Evolutionary conservation across 768 basidiomycete genomes (phyloP), one percentile per base, ranked within the genome.

Genomic region (Gautieria morchelliformis): DNA sequence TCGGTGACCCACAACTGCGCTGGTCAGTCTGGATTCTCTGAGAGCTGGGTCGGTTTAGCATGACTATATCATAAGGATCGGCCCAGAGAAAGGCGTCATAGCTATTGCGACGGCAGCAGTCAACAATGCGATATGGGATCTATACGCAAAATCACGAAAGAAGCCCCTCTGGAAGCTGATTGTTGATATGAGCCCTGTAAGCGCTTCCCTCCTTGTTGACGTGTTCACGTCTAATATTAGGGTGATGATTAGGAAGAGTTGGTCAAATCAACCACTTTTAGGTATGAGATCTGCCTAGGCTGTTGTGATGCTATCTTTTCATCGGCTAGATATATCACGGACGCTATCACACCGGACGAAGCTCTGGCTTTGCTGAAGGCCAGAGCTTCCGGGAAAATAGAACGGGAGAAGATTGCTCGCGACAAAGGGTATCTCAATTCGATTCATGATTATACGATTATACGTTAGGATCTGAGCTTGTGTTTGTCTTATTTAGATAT

Each of bases 131-230:
- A 65, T 95, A 2, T 97, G 94, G 94, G 94, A 96, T 65, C 83
- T 95, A 82, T 92, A 83, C 62, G 90, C 91, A 2, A 81, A 85
- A 49, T 75, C 84, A 27, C 72, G 85, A 62, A 74, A 78, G 53
- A 95, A 95, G 70, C 94, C 94, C 5, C 71, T 96, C 3, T 97
- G 94, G 94, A 94, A 96, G 68, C 77, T 97, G 15, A 78, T 97
- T 49, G 85, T 86, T 1, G 94, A 97, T 64, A 92, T 96, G 74
- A 87, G 88, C 7, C 85, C 90, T 1, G 86, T 82, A 42, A 58
- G 72, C 63, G 7, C 33, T 50, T 53, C n/a, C 55, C 44, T 15
- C 22, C 27, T 50, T 32, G 39, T 24, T 22, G 20, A 35, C 12
- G 40, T 49, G 33, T 44, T 45, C 41, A 27, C 27, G n/a, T 35